phyloP scores from a whole-genome alignment of 208 protist species.

The Leishmania guyanensis region DNA sequence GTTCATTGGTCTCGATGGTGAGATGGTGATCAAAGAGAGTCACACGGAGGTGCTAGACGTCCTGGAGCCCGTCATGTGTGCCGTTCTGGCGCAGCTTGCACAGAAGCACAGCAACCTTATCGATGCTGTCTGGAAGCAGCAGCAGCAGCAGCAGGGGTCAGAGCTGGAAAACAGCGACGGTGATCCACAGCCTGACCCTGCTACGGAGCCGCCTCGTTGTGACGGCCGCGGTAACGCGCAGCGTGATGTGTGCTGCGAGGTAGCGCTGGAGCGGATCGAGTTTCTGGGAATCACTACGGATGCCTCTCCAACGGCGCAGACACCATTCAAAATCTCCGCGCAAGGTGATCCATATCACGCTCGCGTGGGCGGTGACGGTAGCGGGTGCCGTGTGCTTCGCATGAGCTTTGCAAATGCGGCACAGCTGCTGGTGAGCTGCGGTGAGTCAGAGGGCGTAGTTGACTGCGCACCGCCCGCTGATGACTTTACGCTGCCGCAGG shows the following conservation, averaged over 20 bases:
- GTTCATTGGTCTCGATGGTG: conserved; percentile 98
- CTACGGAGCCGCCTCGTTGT: neutral
- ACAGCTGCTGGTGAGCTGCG: conserved; percentile 12
- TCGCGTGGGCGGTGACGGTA: conserved; percentile 13
- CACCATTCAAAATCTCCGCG: neutral
- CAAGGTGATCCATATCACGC: conserved; percentile 18
- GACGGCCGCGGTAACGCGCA: neutral
- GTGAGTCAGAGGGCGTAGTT: neutral
- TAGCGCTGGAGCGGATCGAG: conserved; percentile 8
- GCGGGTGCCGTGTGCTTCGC: conserved; percentile 25
- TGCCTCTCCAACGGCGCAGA: neutral
- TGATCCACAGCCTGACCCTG: neutral
- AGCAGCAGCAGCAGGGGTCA: conserved; percentile 3
- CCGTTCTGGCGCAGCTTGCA: conserved; percentile 91
- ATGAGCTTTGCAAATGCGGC: conserved; percentile 22
- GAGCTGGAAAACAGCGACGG: neutral
- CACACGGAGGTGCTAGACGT: conserved; percentile 98
- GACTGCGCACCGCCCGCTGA: conserved; percentile 32
- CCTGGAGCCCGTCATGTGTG: conserved; percentile 93
- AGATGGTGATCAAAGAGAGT: conserved; percentile 97
- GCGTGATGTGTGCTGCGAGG: conserved; percentile 29
- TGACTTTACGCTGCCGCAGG: conserved; percentile 89
- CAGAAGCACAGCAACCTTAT: conserved; percentile 16
- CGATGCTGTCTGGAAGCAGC: conserved; percentile 13
- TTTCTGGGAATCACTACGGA: conserved; percentile 9